A percentile compares a stretch with the other conserved stretches of the same genome.
These are phyloP conservation scores for Vitis rupestris DNA, from an alignment of 164 flowering plant species.

Conservation along the genomic window DNA sequence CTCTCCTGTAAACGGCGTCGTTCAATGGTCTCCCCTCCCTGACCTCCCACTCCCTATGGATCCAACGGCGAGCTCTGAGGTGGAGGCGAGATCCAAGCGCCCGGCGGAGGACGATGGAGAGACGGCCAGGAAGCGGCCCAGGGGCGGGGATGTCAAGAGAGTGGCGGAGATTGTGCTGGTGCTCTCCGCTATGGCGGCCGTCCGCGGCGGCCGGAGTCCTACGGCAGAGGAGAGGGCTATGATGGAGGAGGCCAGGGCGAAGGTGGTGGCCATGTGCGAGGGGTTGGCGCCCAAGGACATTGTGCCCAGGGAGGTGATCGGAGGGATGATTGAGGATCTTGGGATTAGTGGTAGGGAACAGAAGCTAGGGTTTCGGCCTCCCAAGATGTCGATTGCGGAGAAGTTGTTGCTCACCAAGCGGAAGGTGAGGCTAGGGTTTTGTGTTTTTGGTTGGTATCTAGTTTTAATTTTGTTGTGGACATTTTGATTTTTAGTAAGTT, in stretches of 20 bases:
- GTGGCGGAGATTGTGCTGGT: slow-evolving; percentile 83
- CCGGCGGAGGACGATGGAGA: slow-evolving; percentile 24
- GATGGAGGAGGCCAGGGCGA: slow-evolving; percentile 75
- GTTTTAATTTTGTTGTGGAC: background rate
- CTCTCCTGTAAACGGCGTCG: background rate
- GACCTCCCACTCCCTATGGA: slow-evolving; percentile 19
- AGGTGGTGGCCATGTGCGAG: slow-evolving; percentile 54
- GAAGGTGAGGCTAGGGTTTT: slow-evolving; percentile 44
- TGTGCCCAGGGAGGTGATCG: slow-evolving; percentile 52
- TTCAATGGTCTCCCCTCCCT: background rate
- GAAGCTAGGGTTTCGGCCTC: slow-evolving; percentile 54
- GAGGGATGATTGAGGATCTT: slow-evolving; percentile 70
- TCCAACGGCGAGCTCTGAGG: slow-evolving; percentile 5
- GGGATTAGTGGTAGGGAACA: slow-evolving; percentile 64
- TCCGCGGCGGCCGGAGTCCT: slow-evolving; percentile 68
- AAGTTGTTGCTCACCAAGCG: slow-evolving; percentile 48
- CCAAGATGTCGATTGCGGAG: slow-evolving; percentile 65
- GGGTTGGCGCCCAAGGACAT: slow-evolving; percentile 68
- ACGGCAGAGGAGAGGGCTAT: slow-evolving; percentile 50
- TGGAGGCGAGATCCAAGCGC: background rate
- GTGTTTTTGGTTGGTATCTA: background rate
- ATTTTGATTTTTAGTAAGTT: background rate
- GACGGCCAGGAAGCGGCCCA: slow-evolving; percentile 27
- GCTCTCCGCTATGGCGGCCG: slow-evolving; percentile 58
- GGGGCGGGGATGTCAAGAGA: slow-evolving; percentile 34